Percentiles rank a stretch among this genome's conserved stretches.
Conservation (phyloP, 768 basidiomycete species). For the Rhizopogon sp. region DNA sequence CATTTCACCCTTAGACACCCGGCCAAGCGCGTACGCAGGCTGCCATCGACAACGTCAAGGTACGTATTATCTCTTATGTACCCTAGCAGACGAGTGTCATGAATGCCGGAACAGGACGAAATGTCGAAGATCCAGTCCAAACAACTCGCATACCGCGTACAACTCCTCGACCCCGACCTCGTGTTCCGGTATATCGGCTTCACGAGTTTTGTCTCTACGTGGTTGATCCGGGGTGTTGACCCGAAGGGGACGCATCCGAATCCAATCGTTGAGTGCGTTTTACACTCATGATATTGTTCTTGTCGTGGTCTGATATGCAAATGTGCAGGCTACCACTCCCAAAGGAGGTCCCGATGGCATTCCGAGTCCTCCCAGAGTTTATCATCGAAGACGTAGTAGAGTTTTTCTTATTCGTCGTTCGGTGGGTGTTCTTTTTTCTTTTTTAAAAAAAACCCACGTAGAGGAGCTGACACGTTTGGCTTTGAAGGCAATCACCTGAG, state of each 20-base stretch:
- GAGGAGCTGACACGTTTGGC: background rate
- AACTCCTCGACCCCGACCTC: conserved; percentile 83
- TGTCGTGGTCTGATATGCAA: background rate
- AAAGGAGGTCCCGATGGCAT: conserved; percentile 75
- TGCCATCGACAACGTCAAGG: conserved; percentile 75
- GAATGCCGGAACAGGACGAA: conserved; percentile 43
- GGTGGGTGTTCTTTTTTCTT: conserved; percentile 41
- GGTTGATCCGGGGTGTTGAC: conserved; percentile 90
- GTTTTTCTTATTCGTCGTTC: conserved; percentile 77
- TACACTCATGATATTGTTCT: background rate
- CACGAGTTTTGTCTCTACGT: conserved; percentile 86
- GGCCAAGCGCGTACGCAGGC: conserved; percentile 73
- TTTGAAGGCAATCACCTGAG: conserved; percentile 59
- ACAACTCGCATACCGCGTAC: conserved; percentile 78
- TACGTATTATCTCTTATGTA: conserved; percentile 16
- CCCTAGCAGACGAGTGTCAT: background rate
- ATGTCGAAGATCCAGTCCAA: conserved; percentile 65
- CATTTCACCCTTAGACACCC: conserved; percentile 43
- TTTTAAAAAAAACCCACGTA: no score
- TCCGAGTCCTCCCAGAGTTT: conserved; percentile 90
- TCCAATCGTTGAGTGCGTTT: conserved; percentile 57
- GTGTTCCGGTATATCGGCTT: conserved; percentile 76
- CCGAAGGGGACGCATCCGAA: conserved; percentile 74
- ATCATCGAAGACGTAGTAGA: conserved; percentile 92
- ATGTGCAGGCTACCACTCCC: conserved; percentile 75